These are phyloP conservation scores for Ascomycota sp. DNA, from an alignment of 2,329 filamentous ascomycete genomes.

Conservation along the genomic window DNA sequence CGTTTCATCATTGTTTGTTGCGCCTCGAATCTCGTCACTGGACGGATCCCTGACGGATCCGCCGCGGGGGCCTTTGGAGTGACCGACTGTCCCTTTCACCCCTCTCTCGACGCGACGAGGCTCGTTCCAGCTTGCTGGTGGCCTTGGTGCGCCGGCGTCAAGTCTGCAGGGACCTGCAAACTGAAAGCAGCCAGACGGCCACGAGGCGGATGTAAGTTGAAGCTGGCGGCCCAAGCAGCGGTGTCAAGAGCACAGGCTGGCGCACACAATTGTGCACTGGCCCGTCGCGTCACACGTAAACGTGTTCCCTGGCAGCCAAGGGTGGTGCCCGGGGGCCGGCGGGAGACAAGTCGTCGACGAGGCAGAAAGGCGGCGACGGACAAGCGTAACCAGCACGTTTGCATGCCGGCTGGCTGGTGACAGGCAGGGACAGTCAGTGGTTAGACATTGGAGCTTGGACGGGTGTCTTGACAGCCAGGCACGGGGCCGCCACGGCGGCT, in stretches of 20 bases:
- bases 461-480: slow-evolving; percentile 1
- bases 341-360: neutral
- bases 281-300: slow-evolving; percentile 1
- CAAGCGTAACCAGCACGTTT: neutral
- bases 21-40: no score
- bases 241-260: neutral
- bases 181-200: neutral
- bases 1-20: no score
- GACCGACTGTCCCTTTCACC: no score
- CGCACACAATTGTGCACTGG: neutral
- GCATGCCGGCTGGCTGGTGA: neutral
- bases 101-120: no score
- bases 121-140: no score
- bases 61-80: no score
- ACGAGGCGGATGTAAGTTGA: neutral
- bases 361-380: no score
- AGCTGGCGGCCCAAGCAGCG: neutral
- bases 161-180: no score
- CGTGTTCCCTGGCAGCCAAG: neutral
- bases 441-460: slow-evolving; percentile 1
- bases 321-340: neutral
- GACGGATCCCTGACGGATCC: no score
- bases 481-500: slow-evolving; percentile 1
- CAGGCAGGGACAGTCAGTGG: slow-evolving; percentile 1
- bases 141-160: no score